phyloP scores from a whole-genome alignment of 768 basidiomycete species.

The Agaricus blazei region DNA sequence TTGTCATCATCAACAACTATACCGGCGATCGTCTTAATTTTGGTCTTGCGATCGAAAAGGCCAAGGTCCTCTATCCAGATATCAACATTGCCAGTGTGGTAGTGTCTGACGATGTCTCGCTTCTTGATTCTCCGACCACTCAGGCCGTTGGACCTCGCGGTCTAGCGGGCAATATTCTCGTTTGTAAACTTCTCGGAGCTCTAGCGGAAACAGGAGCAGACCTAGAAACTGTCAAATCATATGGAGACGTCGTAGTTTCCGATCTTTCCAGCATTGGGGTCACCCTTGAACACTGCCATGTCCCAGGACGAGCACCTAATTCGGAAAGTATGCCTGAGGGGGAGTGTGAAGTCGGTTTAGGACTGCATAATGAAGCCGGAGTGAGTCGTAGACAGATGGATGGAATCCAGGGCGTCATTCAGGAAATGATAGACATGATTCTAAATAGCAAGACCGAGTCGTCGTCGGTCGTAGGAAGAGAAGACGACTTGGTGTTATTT shows the following conservation, averaged over 20 bases:
- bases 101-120: slow-evolving; percentile 53
- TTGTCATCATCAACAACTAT: slow-evolving; percentile 42
- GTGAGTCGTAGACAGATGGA: slow-evolving; percentile 32
- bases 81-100: slow-evolving; percentile 40
- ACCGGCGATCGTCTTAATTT: slow-evolving; percentile 57
- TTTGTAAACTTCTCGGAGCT: slow-evolving; percentile 54
- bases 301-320: slow-evolving; percentile 38
- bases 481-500: slow-evolving; percentile 45
- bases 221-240: slow-evolving; percentile 26
- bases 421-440: slow-evolving; percentile 38
- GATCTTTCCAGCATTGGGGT: slow-evolving; percentile 31
- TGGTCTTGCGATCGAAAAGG: slow-evolving; percentile 51
- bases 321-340: slow-evolving; percentile 15
- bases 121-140: slow-evolving; percentile 20
- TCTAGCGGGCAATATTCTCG: slow-evolving; percentile 40
- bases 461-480: slow-evolving; percentile 2
- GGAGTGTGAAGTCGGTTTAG: slow-evolving; percentile 46
- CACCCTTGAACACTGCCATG: slow-evolving; percentile 52
- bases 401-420: slow-evolving; percentile 21
- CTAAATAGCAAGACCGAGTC: slow-evolving; percentile 16
- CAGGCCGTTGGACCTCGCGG: slow-evolving; percentile 45
- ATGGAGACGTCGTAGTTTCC: slow-evolving; percentile 29
- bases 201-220: slow-evolving; percentile 35
- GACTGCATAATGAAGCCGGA: slow-evolving; percentile 53
- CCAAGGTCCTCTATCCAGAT: slow-evolving; percentile 25